Base-by-base conservation (phyloP, 1,284 basidiomycete genomes). In the Leccinum pachyderme region DNA sequence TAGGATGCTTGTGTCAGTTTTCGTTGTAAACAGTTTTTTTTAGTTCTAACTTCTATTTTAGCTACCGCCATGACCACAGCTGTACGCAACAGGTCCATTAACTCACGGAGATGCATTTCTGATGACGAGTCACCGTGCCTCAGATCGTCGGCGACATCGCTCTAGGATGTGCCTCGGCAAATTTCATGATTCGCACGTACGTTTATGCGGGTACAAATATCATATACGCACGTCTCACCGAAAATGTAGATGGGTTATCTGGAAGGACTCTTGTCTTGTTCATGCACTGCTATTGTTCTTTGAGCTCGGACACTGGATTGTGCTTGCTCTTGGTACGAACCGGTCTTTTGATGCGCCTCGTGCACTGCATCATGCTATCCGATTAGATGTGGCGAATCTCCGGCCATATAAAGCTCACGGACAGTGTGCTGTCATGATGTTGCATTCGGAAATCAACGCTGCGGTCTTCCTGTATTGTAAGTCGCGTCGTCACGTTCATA, bases 141-240 rank as follows among this genome's bases (percentile, higher is more conserved):
- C 35, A 63, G 62, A 1, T 62, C 5, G 6, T 27, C 11, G 58
- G 37, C 12, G 45, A 54, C 47, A 32, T 58, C 13, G 50, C 53
- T 31, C 25, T 66, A 7, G 64, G 53, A 13, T 57, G 49, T 46
- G 25, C 41, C 22, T 55, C 62, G 2, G 49, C 44, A 33, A 63
- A 64, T 28, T 31, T 63, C 29, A 62, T 64, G 64, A 56, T 63
- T 51, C 63, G 62, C 50, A 58, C 66, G 67, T 64, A 50, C 33
- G 66, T 45, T 22, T 3, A 6, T 28, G 3, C 18, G 2, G 27
- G 6, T 35, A 4, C 24, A 7, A 25, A 32, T 29, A 4, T 35
- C 4, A 3, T 3, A 2, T 13, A 24, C 37, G 22, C 4, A 7
- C 11, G 24, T 35, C 51, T 62, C 45, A 59, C 39, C 12, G 39